phyloP scores from a whole-genome alignment of 805 yeast genomes.

The Wickerhamiella azyma region DNA sequence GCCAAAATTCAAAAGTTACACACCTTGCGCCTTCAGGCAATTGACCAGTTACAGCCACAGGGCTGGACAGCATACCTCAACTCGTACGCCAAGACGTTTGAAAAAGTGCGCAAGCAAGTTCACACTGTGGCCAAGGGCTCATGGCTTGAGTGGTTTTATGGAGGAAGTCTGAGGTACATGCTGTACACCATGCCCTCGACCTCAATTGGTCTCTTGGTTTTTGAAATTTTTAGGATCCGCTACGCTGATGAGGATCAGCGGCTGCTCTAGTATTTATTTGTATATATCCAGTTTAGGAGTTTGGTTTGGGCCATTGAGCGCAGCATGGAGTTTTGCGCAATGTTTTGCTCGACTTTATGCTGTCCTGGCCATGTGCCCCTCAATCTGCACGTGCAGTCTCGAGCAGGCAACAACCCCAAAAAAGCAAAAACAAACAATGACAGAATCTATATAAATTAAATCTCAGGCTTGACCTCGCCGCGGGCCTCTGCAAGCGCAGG shows the following conservation, averaged over 20 bases:
- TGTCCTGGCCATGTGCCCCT: too few species aligned
- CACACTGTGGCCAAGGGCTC: constrained; percentile 40
- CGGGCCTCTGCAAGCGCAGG: constrained; percentile 6
- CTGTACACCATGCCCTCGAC: constrained; percentile 76
- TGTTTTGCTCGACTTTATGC: too few species aligned
- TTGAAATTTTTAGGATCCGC: constrained; percentile 56
- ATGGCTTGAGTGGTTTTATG: constrained; percentile 58
- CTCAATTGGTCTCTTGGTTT: constrained; percentile 67
- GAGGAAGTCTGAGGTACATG: constrained; percentile 63
- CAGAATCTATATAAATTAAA: neutral
- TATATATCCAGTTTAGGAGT: too few species aligned
- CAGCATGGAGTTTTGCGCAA: too few species aligned
- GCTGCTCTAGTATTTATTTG: too few species aligned
- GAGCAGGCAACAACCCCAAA: too few species aligned
- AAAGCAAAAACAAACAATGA: too few species aligned
- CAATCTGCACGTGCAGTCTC: too few species aligned
- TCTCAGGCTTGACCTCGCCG: neutral
- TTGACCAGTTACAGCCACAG: constrained; percentile 39
- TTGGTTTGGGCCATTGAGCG: too few species aligned
- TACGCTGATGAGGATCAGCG: constrained; percentile 2
- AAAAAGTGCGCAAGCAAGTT: constrained; percentile 39
- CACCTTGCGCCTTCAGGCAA: constrained; percentile 62
- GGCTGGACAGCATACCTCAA: constrained; percentile 43
- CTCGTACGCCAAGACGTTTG: constrained; percentile 63
- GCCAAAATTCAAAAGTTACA: constrained; percentile 69